These are phyloP conservation scores for Dictyostelium firmibasis DNA, from an alignment of 78 protist genomes.

Conservation along the genomic window DNA sequence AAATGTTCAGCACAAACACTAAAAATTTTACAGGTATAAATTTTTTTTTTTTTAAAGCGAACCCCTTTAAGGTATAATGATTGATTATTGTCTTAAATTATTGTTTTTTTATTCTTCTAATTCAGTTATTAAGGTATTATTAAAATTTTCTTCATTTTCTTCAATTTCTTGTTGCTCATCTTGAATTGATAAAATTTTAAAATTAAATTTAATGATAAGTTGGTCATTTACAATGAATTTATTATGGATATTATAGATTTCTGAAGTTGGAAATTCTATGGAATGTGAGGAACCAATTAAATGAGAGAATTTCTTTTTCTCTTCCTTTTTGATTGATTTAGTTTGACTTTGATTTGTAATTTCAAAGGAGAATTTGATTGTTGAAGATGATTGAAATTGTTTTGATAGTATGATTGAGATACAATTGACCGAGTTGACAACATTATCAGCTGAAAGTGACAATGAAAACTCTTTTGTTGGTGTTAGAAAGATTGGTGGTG, in stretches of 20 bases:
- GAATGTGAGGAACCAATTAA: background rate
- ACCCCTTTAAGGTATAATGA: too few relatives aligned
- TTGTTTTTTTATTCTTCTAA: background rate
- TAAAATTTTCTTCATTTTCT: background rate
- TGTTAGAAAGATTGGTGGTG: background rate
- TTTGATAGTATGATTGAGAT: background rate
- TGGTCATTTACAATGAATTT: background rate
- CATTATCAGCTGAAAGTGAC: background rate
- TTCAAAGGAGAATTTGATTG: background rate
- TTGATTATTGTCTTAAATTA: too few relatives aligned
- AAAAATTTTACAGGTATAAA: too few relatives aligned
- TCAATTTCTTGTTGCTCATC: background rate
- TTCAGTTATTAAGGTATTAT: background rate
- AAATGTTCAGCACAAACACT: too few relatives aligned
- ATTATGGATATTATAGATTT: background rate
- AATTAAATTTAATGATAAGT: background rate
- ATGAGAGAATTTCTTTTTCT: background rate
- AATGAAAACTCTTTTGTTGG: slow-evolving; percentile 1
- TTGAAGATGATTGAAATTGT: background rate
- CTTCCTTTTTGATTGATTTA: background rate
- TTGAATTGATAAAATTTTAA: background rate
- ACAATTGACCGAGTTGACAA: background rate
- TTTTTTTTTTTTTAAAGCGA: too few relatives aligned
- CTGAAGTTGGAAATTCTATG: background rate
- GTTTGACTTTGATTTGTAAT: background rate